Evolutionary conservation across 495 filamentous ascomycete species (phyloP).

Genomic region (Daldinia decipiens): DNA sequence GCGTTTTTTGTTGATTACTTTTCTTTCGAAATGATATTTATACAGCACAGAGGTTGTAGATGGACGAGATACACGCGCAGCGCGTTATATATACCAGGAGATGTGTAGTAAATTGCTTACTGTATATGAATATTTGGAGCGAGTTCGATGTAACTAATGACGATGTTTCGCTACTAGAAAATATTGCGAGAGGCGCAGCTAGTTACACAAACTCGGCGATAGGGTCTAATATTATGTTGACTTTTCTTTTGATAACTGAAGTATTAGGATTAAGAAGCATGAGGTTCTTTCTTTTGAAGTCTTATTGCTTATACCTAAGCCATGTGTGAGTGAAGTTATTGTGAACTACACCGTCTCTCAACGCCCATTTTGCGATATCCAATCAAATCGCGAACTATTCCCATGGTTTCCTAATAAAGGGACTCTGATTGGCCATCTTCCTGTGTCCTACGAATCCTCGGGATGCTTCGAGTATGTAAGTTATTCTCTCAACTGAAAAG

Average conservation of each 20-base stretch:
- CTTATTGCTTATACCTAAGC: no score
- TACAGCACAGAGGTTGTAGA: conserved; percentile 5
- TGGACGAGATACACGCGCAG: neutral
- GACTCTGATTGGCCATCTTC: neutral
- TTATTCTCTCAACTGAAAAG: neutral
- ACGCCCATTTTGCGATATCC: neutral
- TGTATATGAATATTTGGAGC: conserved; percentile 27
- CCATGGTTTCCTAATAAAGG: neutral
- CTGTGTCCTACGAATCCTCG: neutral
- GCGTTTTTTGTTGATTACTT: conserved; percentile 3
- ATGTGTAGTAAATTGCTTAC: conserved; percentile 37
- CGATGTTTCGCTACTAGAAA: neutral
- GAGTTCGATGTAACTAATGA: conserved; percentile 4
- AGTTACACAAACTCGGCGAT: neutral
- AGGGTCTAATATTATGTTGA: no score
- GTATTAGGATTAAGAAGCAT: neutral
- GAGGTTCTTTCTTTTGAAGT: no score
- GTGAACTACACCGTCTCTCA: neutral
- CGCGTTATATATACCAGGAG: conserved; percentile 13
- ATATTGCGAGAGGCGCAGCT: neutral
- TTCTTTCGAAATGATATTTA: neutral
- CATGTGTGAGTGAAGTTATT: neutral
- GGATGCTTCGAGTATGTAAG: no score
- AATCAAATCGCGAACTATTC: neutral
- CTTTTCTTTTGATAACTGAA: neutral